Base-by-base conservation (phyloP, 805 yeast species). In the Cyberlindnera veronae region DNA sequence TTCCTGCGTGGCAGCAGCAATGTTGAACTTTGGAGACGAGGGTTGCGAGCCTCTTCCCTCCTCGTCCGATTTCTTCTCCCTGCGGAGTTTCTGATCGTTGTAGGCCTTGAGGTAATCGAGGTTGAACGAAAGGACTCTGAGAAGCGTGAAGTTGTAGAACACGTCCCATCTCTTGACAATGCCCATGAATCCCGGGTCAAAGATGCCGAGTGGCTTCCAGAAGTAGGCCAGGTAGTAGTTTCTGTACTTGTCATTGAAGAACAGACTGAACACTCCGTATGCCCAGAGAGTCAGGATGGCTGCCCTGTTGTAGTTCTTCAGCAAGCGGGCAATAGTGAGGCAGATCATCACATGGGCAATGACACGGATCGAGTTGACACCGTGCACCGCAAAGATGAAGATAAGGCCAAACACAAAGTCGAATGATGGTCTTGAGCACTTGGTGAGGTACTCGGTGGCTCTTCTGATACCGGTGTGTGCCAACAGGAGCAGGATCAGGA, bases 81-180 rank as follows among this genome's bases (percentile, higher is more conserved):
- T 19, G 17, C 51, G 51, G 3, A 38, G 37, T 29, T 51, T 44
- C 13, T 55, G 15, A 15, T 49, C 51, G 18, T 44, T 32, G 51
- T 49, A 60, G 38, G 67, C 68, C 51, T 73, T 76, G 22, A 81
- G 53, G 53, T 74, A 88, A 63, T 93, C 99, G 46, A 86, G 58
- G 48, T 86, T 84, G 61, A 73, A 93, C 44, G 96, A 86, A 33
- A 93, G 64, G 73, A 89, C 77, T 54, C 97, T 74, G 39, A 93
- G 70, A 44, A 91, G 66, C 1, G 95, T 83, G 63, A 95, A 89
- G 63, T 93, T 93, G 71, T 80, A 93, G 53, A 85, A 87, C 4
- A 93, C 97, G 58, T 93, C 97, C 99, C 99, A 93, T 53, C 98
- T 73, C 14, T 79, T 71, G 45, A 93, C 81, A 12, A 90, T 72